Base-by-base conservation (phyloP, 73 alveolate genomes). In the Blepharisma japonicum region DNA sequence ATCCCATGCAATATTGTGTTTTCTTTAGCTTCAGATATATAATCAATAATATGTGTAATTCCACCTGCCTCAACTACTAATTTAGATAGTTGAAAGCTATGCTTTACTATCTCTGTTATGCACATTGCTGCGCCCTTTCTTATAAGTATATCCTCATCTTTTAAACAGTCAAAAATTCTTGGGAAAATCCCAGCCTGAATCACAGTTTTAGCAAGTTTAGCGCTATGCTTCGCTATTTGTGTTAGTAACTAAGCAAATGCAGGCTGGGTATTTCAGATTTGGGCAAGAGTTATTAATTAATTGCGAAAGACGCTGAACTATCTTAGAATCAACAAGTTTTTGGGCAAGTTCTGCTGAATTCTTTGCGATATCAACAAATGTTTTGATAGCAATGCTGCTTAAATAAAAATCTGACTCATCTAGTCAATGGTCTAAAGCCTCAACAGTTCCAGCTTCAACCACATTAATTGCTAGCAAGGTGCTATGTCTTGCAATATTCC, bases 281-380 rank as follows among this genome's bases (percentile, higher is more conserved):
- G 91, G 77, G 71, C 78, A 85, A 0, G 91, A 68, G 77, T 84
- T 79, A 71, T 84, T 84, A 0, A 84, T 84, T 77, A 8, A 50
- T 50, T 50, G 56, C 11, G 56, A 50, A 8, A 82, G 70, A 51
- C 67, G 55, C n/a, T 82, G 61, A 7, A 82, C 89, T 6, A 83
- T 83, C 18, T 83, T 83, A 46, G 89, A 82, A 47, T 82, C 89
- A 68, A 82, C 89, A 51, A 82, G 83, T 4, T 77, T 82, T 50
- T 98, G 97, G 0, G 99, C 99, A 50, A 97, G 89, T 79, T 97
- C 99, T 39, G 97, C 98, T 7, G 99, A 94, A 88, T 97, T 99
- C 88, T 94, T 97, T 86, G 98, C 95, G 48, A 97, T 97, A 80
- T 97, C 98, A 71, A 97, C 86, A 38, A 97, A 84, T n/a, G 99